Conservation (phyloP, 768 basidiomycete species). For the Lactifluus subvellereus region DNA sequence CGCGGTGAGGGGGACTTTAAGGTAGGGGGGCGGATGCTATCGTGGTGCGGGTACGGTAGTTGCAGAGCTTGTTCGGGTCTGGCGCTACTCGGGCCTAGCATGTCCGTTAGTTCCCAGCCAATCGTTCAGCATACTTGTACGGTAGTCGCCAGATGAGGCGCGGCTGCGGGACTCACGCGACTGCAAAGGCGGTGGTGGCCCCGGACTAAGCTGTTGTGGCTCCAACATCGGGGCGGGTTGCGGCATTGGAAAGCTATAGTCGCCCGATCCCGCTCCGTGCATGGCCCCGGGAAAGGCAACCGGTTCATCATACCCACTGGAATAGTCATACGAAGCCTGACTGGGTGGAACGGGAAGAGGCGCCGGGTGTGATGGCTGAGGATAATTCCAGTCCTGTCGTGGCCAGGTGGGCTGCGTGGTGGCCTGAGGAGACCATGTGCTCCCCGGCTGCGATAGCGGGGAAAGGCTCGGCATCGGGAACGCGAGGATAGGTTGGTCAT, state of each 20-base stretch:
- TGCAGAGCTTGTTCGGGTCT: background rate
- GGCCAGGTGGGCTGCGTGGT: background rate
- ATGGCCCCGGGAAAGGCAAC: background rate
- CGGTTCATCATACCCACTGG: conserved; percentile 1
- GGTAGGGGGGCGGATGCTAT: background rate
- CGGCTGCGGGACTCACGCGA: conserved; percentile 8
- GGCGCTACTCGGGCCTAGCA: background rate
- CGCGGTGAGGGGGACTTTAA: background rate
- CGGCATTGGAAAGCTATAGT: background rate
- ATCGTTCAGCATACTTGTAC: background rate
- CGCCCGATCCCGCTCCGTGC: background rate
- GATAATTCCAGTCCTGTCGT: background rate
- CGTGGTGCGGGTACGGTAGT: background rate
- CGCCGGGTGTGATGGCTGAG: background rate
- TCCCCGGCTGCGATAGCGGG: background rate
- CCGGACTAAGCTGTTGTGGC: conserved; percentile 4
- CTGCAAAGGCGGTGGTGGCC: conserved; percentile 3
- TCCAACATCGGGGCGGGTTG: conserved; percentile 1
- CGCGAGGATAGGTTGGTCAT: background rate
- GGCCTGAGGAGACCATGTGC: background rate
- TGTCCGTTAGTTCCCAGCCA: background rate
- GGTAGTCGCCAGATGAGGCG: background rate
- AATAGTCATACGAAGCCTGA: background rate
- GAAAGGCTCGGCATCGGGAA: background rate
- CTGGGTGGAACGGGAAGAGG: background rate